Percentiles rank a stretch among this genome's conserved stretches.
Evolutionary conservation across 169 alveolate species (phyloP).

Genomic region (Cryptosporidium canis): DNA sequence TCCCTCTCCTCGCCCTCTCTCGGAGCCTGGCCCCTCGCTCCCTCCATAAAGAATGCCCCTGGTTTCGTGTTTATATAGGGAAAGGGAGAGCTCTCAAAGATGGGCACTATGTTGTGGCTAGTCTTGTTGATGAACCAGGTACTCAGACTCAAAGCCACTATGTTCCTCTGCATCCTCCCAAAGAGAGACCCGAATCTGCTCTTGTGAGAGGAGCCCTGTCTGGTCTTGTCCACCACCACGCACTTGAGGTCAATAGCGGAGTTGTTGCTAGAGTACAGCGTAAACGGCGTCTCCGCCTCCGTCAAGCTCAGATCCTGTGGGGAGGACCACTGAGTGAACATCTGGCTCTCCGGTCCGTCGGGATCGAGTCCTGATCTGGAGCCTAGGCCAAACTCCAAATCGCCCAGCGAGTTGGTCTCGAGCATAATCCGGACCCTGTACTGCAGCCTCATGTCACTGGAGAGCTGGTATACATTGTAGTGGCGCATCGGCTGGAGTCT

Average conservation of each 20-base stretch:
- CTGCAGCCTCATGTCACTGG: slow-evolving; percentile 32
- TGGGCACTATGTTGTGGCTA: slow-evolving; percentile 27
- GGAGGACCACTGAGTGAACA: slow-evolving; percentile 44
- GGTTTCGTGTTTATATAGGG: slow-evolving; percentile 40
- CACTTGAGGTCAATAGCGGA: slow-evolving; percentile 47
- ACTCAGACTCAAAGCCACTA: slow-evolving; percentile 23
- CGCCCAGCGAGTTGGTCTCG: not conserved
- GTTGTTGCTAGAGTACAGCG: not conserved
- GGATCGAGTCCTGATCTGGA: not conserved
- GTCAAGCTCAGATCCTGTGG: slow-evolving; percentile 8
- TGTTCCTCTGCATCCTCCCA: slow-evolving; percentile 34
- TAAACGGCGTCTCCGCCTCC: slow-evolving; percentile 16
- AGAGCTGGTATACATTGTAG: slow-evolving; percentile 48
- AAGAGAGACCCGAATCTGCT: not conserved
- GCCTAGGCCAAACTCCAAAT: not conserved
- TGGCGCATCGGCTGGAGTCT: slow-evolving; percentile 33
- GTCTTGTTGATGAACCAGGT: slow-evolving; percentile 66
- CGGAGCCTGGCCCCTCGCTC: not conserved
- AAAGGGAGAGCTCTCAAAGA: slow-evolving; percentile 47
- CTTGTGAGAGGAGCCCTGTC: too few species aligned
- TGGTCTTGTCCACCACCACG: not conserved
- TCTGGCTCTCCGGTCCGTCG: not conserved
- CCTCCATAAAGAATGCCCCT: not conserved
- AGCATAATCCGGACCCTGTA: slow-evolving; percentile 25
- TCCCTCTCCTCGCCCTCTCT: not conserved